phyloP scores from a whole-genome alignment of 2,329 filamentous ascomycete species.

The Claviceps purpurea region DNA sequence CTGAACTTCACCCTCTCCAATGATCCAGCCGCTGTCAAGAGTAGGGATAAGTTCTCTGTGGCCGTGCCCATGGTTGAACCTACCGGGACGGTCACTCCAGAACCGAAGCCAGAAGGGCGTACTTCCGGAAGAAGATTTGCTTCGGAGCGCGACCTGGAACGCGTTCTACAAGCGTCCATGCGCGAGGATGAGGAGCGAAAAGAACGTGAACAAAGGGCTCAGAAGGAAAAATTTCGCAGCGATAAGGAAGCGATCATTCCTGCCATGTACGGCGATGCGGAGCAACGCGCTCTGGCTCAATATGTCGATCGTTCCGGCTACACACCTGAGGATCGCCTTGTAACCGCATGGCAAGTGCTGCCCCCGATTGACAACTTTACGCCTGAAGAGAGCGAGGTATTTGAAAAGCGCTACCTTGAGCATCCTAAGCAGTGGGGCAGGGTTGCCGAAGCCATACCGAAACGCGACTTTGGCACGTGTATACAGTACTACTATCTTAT shows the following conservation, averaged over 20 bases:
- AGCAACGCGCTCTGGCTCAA: slow-evolving; percentile 42
- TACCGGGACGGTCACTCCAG: slow-evolving; percentile 28
- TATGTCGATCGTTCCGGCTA: slow-evolving; percentile 55
- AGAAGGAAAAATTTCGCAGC: slow-evolving; percentile 57
- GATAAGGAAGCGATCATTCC: slow-evolving; percentile 68
- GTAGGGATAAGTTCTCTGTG: slow-evolving; percentile 38
- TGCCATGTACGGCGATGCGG: slow-evolving; percentile 49
- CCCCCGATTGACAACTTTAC: slow-evolving; percentile 65
- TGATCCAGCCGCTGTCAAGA: slow-evolving; percentile 40
- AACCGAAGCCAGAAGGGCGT: slow-evolving; percentile 43
- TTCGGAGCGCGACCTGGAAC: slow-evolving; percentile 61
- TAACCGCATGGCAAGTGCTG: slow-evolving; percentile 58
- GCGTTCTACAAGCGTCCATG: slow-evolving; percentile 58
- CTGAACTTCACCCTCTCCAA: slow-evolving; percentile 42
- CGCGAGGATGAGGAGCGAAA: slow-evolving; percentile 56
- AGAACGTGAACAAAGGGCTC: slow-evolving; percentile 50
- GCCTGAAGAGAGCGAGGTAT: slow-evolving; percentile 52
- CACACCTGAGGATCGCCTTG: slow-evolving; percentile 50
- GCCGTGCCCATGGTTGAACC: slow-evolving; percentile 22
- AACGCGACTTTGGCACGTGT: slow-evolving; percentile 62
- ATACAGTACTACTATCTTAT: slow-evolving; percentile 81
- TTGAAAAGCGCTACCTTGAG: slow-evolving; percentile 63
- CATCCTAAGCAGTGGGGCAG: slow-evolving; percentile 73
- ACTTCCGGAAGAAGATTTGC: slow-evolving; percentile 44
- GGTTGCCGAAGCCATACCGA: slow-evolving; percentile 53